Evolutionary conservation across 1,139 yeast genomes (phyloP), one percentile per base, ranked within the genome.

Genomic region (Meyerozyma elateridarum): DNA sequence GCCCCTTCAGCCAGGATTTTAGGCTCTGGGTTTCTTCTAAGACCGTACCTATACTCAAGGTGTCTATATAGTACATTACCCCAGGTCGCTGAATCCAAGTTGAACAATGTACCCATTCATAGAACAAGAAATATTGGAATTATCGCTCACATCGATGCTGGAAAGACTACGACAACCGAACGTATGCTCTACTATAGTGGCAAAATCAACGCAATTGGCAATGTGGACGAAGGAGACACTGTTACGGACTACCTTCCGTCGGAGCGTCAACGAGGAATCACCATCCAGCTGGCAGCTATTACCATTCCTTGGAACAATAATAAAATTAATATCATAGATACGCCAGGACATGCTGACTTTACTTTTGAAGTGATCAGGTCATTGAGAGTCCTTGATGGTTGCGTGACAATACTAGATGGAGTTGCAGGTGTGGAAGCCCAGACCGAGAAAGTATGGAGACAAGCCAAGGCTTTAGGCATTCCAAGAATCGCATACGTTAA

Each of bases 371-470:
- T 93, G 5, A 85, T 79, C 2, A 64, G 97, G 36, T 81, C 97
- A 0, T 70, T 91, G 38, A 70, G 96, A 40, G 96, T 91, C 1
- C 63, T 91, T 12, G 98, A 91, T 57, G 96, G 97, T 1, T 94
- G 89, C 0, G 94, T 91, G 4, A 83, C 95, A 0, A 85, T 91
- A 8, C 61, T 91, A 34, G 99, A 91, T 59, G 95, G 85, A 0
- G 97, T 91, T 4, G 97, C 96, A 2, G 99, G 98, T 9, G 98
- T 91, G 1, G 98, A 91, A 51, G 94, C 98, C 0, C 97, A 93
- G 53, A 91, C 98, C 0, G 96, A 89, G 52, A 89, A 88, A 51
- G 97, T 91, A 2, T 91, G 97, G 97, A 76, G 73, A 45, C 96
- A 89, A 54, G 91, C 96, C 2, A 64, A 64, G 25, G 73, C 70